These are phyloP conservation scores for Serendipita sp. DNA, from an alignment of 1,284 basidiomycete genomes.

Conservation along the genomic window DNA sequence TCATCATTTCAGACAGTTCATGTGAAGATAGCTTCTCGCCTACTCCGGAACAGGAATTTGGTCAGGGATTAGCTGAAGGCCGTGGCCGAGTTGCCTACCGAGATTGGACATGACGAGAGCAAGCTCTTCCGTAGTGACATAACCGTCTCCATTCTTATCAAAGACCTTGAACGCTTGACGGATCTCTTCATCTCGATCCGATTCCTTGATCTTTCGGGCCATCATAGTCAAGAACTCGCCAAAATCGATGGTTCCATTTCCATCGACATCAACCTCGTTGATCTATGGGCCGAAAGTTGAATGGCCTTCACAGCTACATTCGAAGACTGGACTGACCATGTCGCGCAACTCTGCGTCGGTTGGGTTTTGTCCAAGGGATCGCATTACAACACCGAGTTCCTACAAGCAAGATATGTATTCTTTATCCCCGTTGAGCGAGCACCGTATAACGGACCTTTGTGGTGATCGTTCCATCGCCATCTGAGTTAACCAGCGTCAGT, in stretches of 20 bases:
- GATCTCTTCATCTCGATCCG: constrained; percentile 47
- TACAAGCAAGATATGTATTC: constrained; percentile 13
- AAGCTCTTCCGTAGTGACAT: constrained; percentile 42
- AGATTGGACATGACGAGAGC: constrained; percentile 33
- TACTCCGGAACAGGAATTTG: constrained; percentile 1
- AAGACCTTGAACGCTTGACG: constrained; percentile 51
- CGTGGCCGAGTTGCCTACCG: constrained; percentile 16
- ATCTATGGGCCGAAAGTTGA: constrained; percentile 18
- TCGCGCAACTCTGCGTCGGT: constrained; percentile 45
- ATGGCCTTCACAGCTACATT: constrained; percentile 69
- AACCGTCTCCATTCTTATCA: constrained; percentile 44
- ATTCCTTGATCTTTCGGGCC: constrained; percentile 48
- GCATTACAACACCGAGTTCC: constrained; percentile 49
- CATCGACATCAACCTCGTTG: constrained; percentile 34
- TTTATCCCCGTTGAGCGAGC: not conserved
- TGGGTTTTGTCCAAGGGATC: constrained; percentile 45
- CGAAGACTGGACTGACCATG: constrained; percentile 44
- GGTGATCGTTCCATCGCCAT: constrained; percentile 48
- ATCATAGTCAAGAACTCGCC: constrained; percentile 45
- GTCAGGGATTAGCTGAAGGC: not conserved
- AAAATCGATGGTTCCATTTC: constrained; percentile 48
- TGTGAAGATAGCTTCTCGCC: constrained; percentile 28
- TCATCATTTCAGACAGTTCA: constrained; percentile 33
- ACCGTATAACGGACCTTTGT: constrained; percentile 20
- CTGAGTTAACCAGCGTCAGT: constrained; percentile 17